Evolutionary conservation across 148 eudicot species (phyloP), one percentile per base, ranked within the genome.

Genomic region (Beta vulgaris): DNA sequence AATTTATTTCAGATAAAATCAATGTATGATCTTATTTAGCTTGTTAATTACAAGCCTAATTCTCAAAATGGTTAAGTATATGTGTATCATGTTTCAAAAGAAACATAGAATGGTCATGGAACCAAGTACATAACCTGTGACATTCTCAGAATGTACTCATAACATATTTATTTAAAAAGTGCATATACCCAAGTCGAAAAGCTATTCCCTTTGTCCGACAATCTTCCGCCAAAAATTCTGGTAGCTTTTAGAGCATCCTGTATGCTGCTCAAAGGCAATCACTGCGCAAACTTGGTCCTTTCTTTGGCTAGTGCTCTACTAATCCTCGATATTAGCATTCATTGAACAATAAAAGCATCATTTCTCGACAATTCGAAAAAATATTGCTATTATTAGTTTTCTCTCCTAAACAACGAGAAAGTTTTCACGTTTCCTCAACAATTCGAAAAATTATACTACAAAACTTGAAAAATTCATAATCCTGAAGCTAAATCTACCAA

Each of bases 241-340:
- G 98, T 91, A 79, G 89, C 96, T 63, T 75, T 49, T 76, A 89
- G 75, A 43, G 99, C 99, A 65, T 91, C 97, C 75, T 87, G 72
- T 98, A 96, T 96, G 80, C 83, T 91, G 68, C 84, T 84, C 99
- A 63, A 94, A 89, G 68, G 97, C 98, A 84, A 96, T 81, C 71
- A 88, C 97, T 60, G 97, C 99, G 83, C 97, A 89, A 42, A 92
- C 92, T n/a, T n/a, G n/a, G n/a, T n/a, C n/a, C n/a, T n/a, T n/a
- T n/a, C n/a, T n/a, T n/a, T n/a, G n/a, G n/a, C n/a, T n/a, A n/a
- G n/a, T n/a, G n/a, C n/a, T n/a, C n/a, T n/a, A n/a, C n/a, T n/a
- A n/a, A n/a, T n/a, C n/a, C n/a, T n/a, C n/a, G n/a, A n/a, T n/a
- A n/a, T n/a, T n/a, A n/a, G n/a, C n/a, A n/a, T n/a, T n/a, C n/a